Evolutionary conservation across 164 flowering plant species (phyloP).

Genomic region (Tetracentron sinense): DNA sequence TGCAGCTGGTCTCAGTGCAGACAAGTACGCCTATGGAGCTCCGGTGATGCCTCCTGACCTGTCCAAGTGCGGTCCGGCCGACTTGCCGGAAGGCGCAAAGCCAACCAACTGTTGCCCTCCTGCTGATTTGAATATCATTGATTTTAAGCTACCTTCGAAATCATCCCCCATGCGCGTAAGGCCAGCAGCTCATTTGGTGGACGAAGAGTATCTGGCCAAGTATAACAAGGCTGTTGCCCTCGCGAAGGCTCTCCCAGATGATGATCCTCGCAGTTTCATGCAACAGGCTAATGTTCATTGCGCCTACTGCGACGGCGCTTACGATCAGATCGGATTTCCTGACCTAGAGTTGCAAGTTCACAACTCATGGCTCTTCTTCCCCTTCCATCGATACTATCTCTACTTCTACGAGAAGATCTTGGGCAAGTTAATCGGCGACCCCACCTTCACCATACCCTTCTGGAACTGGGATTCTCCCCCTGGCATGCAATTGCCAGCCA

Average conservation of each 20-base stretch:
- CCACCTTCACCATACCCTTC: constrained; percentile 13
- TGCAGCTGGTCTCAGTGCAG: constrained; percentile 13
- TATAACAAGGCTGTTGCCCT: constrained; percentile 12
- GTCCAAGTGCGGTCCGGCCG: constrained; percentile 35
- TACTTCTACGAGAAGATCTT: constrained; percentile 23
- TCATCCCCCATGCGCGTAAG: constrained; percentile 14
- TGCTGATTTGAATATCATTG: constrained; percentile 11
- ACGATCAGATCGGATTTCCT: constrained; percentile 8
- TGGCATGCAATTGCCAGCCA: constrained; percentile 18
- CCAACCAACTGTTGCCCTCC: constrained; percentile 50
- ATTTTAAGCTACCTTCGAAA: constrained; percentile 28
- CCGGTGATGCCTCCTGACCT: constrained; percentile 34
- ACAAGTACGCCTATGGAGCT: constrained; percentile 24
- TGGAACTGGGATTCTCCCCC: constrained; percentile 23
- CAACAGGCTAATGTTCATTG: constrained; percentile 21
- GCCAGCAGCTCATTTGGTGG: constrained; percentile 16
- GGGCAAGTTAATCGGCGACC: constrained; percentile 11
- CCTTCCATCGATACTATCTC: constrained; percentile 21
- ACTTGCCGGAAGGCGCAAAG: constrained; percentile 23
- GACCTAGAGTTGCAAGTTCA: constrained; percentile 8
- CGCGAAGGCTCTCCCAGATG: constrained; percentile 4
- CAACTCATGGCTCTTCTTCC: constrained; percentile 21
- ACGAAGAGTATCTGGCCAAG: constrained; percentile 3
- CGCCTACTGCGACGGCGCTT: constrained; percentile 18
- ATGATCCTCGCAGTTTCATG: constrained; percentile 20